phyloP scores from a whole-genome alignment of 768 basidiomycete species.

The Russula sp. region DNA sequence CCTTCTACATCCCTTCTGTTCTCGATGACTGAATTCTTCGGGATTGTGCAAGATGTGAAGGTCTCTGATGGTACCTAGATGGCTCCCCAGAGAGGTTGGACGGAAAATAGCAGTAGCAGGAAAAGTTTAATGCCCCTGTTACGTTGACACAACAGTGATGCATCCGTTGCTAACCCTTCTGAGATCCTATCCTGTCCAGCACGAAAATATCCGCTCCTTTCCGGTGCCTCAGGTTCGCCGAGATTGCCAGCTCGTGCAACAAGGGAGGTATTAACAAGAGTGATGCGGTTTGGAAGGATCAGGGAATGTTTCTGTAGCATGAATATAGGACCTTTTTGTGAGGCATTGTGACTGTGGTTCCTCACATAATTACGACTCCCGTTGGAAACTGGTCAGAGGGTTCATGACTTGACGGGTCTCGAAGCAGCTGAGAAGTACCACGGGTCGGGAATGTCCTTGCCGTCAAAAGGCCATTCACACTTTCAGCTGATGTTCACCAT shows the following conservation, averaged over 20 bases:
- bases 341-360: too few relatives aligned
- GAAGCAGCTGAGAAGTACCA: too few relatives aligned
- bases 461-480: too few relatives aligned
- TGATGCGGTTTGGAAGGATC: too few relatives aligned
- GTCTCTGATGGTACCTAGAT: neutral
- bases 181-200: neutral
- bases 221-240: neutral
- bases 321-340: too few relatives aligned
- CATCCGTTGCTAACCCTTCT: neutral
- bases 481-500: too few relatives aligned
- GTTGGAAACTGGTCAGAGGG: too few relatives aligned
- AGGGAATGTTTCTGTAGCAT: too few relatives aligned
- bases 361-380: too few relatives aligned
- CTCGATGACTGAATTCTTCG: slow-evolving; percentile 44
- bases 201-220: neutral
- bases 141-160: neutral
- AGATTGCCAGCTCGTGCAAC: neutral
- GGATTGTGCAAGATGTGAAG: neutral
- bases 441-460: too few relatives aligned
- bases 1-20: slow-evolving; percentile 81
- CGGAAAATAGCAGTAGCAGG: neutral
- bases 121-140: neutral
- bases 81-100: neutral
- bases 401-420: too few relatives aligned
- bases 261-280: neutral